Conservation (phyloP, 495 filamentous ascomycete species). For the Penicillium pulvis region DNA sequence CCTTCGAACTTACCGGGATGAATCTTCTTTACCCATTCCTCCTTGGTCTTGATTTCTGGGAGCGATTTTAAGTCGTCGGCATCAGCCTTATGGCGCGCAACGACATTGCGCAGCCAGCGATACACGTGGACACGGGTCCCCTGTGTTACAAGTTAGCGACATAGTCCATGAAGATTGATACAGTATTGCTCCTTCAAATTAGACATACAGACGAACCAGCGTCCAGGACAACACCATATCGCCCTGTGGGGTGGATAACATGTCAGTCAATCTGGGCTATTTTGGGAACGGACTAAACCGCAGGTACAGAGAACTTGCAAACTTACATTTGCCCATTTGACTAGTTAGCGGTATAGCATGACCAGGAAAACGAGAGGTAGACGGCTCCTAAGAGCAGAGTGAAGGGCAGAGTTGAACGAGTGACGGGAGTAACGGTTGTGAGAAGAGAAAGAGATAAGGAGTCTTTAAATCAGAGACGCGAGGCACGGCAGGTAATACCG, state of each 20-base stretch:
- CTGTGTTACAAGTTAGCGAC: constrained; percentile 33
- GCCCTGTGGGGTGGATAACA: constrained; percentile 38
- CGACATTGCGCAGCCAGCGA: constrained; percentile 77
- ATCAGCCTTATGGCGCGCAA: constrained; percentile 63
- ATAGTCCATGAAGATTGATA: neutral
- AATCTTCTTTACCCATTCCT: constrained; percentile 91
- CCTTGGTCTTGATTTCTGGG: constrained; percentile 78
- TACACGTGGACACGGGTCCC: constrained; percentile 95
- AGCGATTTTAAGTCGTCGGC: constrained; percentile 64
- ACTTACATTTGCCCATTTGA: constrained; percentile 55
- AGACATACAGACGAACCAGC: constrained; percentile 65
- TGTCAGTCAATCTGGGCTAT: constrained; percentile 2
- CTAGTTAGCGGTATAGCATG: constrained; percentile 34
- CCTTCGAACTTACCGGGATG: constrained; percentile 64
- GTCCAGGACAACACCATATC: constrained; percentile 69
- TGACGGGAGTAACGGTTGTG: neutral
- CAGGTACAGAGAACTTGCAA: constrained; percentile 8
- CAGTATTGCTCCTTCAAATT: neutral
- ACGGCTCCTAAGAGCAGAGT: constrained; percentile 5
- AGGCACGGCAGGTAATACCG: constrained; percentile 21
- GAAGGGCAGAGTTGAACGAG: neutral
- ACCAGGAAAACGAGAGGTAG: constrained; percentile 21
- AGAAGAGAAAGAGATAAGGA: constrained; percentile 25
- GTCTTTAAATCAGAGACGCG: constrained; percentile 22
- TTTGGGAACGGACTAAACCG: neutral